phyloP scores from a whole-genome alignment of 805 yeast genomes.

The Monosporozyma siamensis region DNA sequence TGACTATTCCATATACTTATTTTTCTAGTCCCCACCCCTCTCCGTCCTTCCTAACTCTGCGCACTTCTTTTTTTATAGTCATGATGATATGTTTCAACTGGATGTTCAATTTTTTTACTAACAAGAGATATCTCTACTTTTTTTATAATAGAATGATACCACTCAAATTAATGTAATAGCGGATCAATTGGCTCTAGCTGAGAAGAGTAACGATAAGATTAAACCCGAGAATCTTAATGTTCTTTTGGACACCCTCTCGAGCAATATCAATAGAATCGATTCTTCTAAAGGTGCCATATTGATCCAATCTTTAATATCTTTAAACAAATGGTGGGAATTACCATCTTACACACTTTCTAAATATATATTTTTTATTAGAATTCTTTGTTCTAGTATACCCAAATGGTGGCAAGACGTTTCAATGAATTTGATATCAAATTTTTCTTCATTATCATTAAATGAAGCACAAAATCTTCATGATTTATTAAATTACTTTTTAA shows the following conservation, averaged over 20 bases:
- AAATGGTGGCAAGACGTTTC: conserved; percentile 87
- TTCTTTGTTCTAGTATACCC: conserved; percentile 77
- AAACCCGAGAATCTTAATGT: conserved; percentile 43
- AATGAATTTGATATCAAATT: conserved; percentile 53
- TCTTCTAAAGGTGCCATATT: conserved; percentile 40
- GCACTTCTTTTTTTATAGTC: conserved; percentile 3
- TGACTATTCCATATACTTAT: no score
- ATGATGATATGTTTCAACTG: conserved; percentile 1
- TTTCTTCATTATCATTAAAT: conserved; percentile 29
- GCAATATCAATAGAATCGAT: conserved; percentile 62
- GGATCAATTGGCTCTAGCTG: conserved; percentile 47
- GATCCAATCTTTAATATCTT: conserved; percentile 51
- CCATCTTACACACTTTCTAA: conserved; percentile 37
- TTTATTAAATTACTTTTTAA: conserved; percentile 52
- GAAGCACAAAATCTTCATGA: conserved; percentile 49
- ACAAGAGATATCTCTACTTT: conserved; percentile 7
- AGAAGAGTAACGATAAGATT: conserved; percentile 44
- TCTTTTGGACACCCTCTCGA: conserved; percentile 48
- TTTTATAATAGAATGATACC: conserved; percentile 39
- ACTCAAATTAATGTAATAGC: conserved; percentile 51
- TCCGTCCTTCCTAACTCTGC: not conserved
- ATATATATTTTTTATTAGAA: conserved; percentile 64
- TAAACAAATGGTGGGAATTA: conserved; percentile 50
- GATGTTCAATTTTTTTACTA: conserved; percentile 9
- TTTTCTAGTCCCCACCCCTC: not conserved